Base-by-base conservation (phyloP, 768 basidiomycete genomes). In the Pleurotus salmoneostramineus region DNA sequence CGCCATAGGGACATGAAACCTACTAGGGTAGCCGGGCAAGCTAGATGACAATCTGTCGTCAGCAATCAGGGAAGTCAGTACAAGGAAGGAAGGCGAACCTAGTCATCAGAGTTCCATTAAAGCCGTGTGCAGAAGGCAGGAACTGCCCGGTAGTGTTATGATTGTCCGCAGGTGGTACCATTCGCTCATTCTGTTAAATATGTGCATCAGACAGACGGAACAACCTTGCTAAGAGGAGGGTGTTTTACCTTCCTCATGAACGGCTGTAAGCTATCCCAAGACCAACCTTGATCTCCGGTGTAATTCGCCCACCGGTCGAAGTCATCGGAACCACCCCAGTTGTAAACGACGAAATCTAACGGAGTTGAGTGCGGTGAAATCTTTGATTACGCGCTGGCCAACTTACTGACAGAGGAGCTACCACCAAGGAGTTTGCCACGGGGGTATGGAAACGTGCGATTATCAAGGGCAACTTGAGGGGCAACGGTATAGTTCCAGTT, bases 61-160 rank as follows among this genome's bases (percentile, higher is more conserved):
- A 27, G 21, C 21, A 27, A 27, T 27, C 21, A 27, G 21, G 21
- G 21, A 27, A 27, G 21, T 27, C 21, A 27, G 21, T 27, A 27
- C 21, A 27, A 27, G 21, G 21, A 27, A 27, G 2, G 3, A 27
- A 27, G 21, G 21, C 21, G 21, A 27, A 27, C 21, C 21, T 27
- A 27, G 21, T 27, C 21, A 27, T 27, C 21, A 27, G 3, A 3
- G 21, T 63, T 8, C 73, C 73, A 11, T 62, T 45, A 44, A 66
- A 68, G 31, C 71, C 65, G 58, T 73, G 72, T 5, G 69, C 56
- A 2, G 48, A n/a, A 4, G 72, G 72, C 47, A 68, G 56, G 50
- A 67, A 70, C 51, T 74, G 64, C 15, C 72, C 72, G 4, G 61
- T 62, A 21, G 67, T 71, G 50, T 71, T 62, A 51, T 69, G 71